Conservation (phyloP, 2,329 filamentous ascomycete genomes). For the Alternaria gansuensis region DNA sequence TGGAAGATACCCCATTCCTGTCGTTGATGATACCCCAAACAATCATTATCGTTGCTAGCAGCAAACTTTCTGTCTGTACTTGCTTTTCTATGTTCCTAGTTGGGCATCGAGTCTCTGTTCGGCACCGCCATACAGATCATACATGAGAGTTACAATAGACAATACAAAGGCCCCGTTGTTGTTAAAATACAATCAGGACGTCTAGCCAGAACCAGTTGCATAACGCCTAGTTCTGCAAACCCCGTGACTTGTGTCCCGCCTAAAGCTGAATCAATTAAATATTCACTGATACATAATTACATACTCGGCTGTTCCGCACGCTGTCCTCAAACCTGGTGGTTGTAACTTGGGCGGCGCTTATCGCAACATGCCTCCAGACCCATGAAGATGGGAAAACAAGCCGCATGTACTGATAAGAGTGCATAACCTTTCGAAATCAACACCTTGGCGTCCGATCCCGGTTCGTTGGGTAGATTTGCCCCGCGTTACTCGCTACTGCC, state of each 20-base stretch:
- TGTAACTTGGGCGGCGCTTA: constrained; percentile 16
- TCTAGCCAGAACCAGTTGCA: constrained; percentile 19
- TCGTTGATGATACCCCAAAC: constrained; percentile 44
- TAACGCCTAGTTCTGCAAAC: constrained; percentile 22
- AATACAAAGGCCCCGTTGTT: not conserved
- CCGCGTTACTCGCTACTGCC: constrained; percentile 24
- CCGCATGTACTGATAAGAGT: constrained; percentile 33
- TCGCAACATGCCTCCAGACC: constrained; percentile 15
- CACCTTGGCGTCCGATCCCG: constrained; percentile 25
- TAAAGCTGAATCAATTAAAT: constrained; percentile 20
- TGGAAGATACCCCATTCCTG: constrained; percentile 40
- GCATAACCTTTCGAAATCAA: constrained; percentile 30
- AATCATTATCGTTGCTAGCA: constrained; percentile 35
- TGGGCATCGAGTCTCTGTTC: constrained; percentile 1
- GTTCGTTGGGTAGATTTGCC: constrained; percentile 21
- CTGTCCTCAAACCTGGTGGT: constrained; percentile 7
- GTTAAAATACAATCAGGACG: constrained; percentile 21
- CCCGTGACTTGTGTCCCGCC: constrained; percentile 18
- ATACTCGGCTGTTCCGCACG: constrained; percentile 19
- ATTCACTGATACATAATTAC: constrained; percentile 18
- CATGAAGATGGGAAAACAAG: constrained; percentile 6
- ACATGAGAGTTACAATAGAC: constrained; percentile 10
- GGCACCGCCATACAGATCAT: constrained; percentile 2
- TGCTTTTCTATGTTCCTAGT: not conserved
- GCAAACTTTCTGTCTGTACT: constrained; percentile 17